Conservation (phyloP, 371 early-diverging fungal genomes). For the Mortierella sp. region DNA sequence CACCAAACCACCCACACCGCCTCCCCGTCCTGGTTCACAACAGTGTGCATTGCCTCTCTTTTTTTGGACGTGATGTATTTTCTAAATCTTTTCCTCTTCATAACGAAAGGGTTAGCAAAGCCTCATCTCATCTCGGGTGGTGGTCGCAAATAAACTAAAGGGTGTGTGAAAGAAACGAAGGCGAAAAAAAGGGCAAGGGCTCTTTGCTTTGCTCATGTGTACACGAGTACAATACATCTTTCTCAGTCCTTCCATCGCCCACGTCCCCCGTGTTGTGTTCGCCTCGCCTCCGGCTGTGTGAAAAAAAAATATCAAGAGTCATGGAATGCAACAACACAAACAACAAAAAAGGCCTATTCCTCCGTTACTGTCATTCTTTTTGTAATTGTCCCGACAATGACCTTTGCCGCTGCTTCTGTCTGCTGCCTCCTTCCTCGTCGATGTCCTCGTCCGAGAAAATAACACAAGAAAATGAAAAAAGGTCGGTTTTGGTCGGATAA, state of each 20-base stretch:
- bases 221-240: background rate
- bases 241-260: background rate
- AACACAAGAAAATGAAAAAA: background rate
- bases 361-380: background rate
- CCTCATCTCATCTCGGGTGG: background rate
- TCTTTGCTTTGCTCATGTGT: constrained; percentile 1
- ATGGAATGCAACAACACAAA: background rate
- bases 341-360: background rate
- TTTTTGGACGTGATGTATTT: background rate
- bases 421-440: background rate
- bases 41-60: background rate
- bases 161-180: background rate
- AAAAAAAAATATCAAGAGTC: background rate
- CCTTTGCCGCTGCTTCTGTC: too few relatives aligned
- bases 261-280: background rate
- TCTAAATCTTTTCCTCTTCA: background rate
- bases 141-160: background rate
- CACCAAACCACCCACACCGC: background rate
- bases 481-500: too few relatives aligned
- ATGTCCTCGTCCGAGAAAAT: background rate
- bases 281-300: background rate
- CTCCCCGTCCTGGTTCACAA: background rate
- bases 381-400: background rate
- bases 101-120: background rate
- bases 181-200: background rate